Conservation (phyloP, 495 filamentous ascomycete genomes). For the Aspergillus wentii region DNA sequence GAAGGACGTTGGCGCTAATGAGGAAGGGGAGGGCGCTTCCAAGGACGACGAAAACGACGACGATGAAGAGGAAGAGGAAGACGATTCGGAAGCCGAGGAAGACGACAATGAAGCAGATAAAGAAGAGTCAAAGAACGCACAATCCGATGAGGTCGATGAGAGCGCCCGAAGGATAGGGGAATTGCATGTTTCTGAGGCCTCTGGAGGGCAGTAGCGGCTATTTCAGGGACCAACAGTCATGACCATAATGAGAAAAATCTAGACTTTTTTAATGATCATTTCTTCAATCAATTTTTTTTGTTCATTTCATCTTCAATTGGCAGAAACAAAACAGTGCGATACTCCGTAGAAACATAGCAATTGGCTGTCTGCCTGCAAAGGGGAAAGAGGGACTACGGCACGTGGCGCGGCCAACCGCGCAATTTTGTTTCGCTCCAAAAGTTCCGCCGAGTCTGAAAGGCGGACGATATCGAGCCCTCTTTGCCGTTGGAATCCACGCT, state of each 20-base stretch:
- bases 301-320: no score
- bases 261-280: no score
- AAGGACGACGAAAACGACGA: slow-evolving; percentile 33
- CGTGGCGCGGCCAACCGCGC: slow-evolving; percentile 36
- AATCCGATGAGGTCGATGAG: slow-evolving; percentile 24
- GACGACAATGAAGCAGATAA: slow-evolving; percentile 21
- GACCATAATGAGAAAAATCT: slow-evolving; percentile 31
- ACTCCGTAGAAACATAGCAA: no score
- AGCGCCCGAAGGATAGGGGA: slow-evolving; percentile 28
- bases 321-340: no score
- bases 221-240: no score
- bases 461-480: no score
- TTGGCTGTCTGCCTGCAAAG: no score
- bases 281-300: slow-evolving; percentile 1
- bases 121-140: slow-evolving; percentile 7
- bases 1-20: slow-evolving; percentile 61
- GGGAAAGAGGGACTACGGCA: no score
- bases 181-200: slow-evolving; percentile 30
- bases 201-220: no score
- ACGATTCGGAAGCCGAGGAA: slow-evolving; percentile 28
- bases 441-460: slow-evolving; percentile 23
- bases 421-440: slow-evolving; percentile 26
- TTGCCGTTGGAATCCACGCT: no score
- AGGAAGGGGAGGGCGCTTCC: slow-evolving; percentile 39
- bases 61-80: slow-evolving; percentile 34